Percentiles rank a stretch among this genome's conserved stretches.
Conservation (phyloP, 2,329 filamentous ascomycete species). For the Penicillium sp. region DNA sequence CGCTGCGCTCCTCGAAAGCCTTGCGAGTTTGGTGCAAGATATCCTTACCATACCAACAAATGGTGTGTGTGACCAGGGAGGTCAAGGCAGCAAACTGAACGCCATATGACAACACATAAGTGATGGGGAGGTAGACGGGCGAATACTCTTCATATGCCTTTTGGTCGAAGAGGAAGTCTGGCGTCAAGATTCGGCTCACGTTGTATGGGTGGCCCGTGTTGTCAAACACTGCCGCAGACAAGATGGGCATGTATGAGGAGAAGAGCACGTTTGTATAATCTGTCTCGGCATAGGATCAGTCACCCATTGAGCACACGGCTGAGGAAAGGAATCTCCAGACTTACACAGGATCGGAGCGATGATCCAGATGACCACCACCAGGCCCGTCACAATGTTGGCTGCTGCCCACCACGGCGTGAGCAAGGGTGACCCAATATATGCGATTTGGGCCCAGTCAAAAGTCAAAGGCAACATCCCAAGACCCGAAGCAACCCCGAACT, state of each 20-base stretch:
- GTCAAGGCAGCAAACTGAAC: conserved; percentile 84
- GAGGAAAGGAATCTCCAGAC: conserved; percentile 19
- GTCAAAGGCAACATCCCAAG: conserved; percentile 83
- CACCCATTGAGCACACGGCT: neutral
- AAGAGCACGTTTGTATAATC: conserved; percentile 80
- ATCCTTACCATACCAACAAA: conserved; percentile 83
- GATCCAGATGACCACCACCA: conserved; percentile 85
- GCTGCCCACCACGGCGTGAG: conserved; percentile 87
- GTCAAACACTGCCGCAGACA: conserved; percentile 84
- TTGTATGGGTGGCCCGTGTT: conserved; percentile 81
- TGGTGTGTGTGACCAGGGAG: conserved; percentile 78
- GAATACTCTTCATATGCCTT: conserved; percentile 81
- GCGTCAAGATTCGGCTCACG: conserved; percentile 77
- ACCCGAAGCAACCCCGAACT: conserved; percentile 82
- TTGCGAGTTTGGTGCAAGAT: conserved; percentile 78
- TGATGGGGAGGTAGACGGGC: conserved; percentile 82
- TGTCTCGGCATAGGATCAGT: conserved; percentile 32
- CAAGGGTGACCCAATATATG: conserved; percentile 82
- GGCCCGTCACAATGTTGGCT: conserved; percentile 80
- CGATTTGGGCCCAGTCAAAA: conserved; percentile 91
- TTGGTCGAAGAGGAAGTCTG: conserved; percentile 77
- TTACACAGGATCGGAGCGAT: conserved; percentile 74
- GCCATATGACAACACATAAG: conserved; percentile 84
- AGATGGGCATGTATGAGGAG: conserved; percentile 83
- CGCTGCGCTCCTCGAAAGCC: conserved; percentile 68